Percentiles rank a stretch among this genome's conserved stretches.
phyloP scores from a whole-genome alignment of 495 filamentous ascomycete genomes.

The Melanomma pulvis-pyrius region DNA sequence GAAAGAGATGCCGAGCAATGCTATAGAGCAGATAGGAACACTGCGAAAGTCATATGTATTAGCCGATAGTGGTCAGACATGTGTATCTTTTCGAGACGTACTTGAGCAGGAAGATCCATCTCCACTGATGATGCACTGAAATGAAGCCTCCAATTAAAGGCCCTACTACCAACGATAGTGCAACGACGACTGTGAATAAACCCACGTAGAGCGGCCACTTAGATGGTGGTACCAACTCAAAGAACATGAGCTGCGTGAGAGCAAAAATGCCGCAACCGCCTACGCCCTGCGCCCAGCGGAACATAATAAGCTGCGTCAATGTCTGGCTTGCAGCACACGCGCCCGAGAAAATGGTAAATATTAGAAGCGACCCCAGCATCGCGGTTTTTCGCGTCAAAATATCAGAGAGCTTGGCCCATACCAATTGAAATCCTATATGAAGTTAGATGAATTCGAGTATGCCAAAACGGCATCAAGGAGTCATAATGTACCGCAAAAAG shows the following conservation, averaged over 20 bases:
- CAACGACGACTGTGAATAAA: conserved; percentile 41
- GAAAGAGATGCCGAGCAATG: neutral
- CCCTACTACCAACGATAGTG: conserved; percentile 48
- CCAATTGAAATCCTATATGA: neutral
- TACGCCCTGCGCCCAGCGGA: conserved; percentile 7
- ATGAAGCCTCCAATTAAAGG: conserved; percentile 52
- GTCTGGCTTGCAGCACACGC: neutral
- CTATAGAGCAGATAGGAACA: neutral
- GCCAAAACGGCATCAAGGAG: neutral
- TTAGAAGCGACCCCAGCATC: neutral
- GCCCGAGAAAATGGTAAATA: neutral
- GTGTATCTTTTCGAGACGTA: too few relatives aligned
- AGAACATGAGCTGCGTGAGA: neutral
- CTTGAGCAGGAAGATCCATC: conserved; percentile 41
- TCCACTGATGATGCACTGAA: conserved; percentile 45
- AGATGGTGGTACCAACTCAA: conserved; percentile 50
- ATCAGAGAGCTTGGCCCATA: conserved; percentile 1
- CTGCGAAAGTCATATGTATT: neutral
- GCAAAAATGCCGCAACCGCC: conserved; percentile 4
- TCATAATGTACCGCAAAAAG: neutral
- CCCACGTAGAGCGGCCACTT: conserved; percentile 44
- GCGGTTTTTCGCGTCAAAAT: neutral
- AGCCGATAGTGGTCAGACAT: neutral
- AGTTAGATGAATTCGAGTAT: neutral
- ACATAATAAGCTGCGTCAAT: neutral